phyloP scores from a whole-genome alignment of 306 rosid species.

The Castanea sativa region DNA sequence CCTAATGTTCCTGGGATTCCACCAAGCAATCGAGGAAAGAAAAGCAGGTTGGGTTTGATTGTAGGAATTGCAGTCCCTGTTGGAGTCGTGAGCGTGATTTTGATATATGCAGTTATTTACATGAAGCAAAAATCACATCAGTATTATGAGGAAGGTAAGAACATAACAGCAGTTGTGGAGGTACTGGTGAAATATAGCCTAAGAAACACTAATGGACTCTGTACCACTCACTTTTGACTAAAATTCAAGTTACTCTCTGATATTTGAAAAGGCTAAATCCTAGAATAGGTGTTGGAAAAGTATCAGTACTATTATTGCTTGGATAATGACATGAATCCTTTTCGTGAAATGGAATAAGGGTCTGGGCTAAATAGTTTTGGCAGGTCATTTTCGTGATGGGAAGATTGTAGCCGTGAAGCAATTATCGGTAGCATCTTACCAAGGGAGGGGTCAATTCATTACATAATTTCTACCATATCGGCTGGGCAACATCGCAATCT shows the following conservation, averaged over 20 bases:
- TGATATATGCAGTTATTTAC: conserved; percentile 25
- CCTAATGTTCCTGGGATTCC: conserved; percentile 57
- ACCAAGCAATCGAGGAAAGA: conserved; percentile 31
- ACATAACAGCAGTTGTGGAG: no score
- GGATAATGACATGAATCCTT: no score
- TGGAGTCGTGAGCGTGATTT: conserved; percentile 39
- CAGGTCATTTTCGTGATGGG: conserved; percentile 61
- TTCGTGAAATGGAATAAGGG: no score
- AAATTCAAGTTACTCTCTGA: no score
- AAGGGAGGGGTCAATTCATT: conserved; percentile 74
- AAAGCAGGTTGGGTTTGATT: conserved; percentile 48
- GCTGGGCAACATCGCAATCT: conserved; percentile 83
- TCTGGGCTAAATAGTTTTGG: no score
- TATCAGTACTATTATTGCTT: no score
- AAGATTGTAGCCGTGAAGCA: conserved; percentile 43
- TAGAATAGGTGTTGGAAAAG: no score
- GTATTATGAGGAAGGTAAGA: conserved; percentile 54
- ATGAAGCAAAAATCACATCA: conserved; percentile 41
- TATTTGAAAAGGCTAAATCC: no score
- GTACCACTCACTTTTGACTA: no score
- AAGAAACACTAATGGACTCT: no score
- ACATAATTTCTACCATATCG: conserved; percentile 77
- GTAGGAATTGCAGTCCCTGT: conserved; percentile 59
- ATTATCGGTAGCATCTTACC: conserved; percentile 49
- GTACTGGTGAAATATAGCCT: no score